Evolutionary conservation across 306 rosid genomes (phyloP).

Genomic region (Acacia confusa): DNA sequence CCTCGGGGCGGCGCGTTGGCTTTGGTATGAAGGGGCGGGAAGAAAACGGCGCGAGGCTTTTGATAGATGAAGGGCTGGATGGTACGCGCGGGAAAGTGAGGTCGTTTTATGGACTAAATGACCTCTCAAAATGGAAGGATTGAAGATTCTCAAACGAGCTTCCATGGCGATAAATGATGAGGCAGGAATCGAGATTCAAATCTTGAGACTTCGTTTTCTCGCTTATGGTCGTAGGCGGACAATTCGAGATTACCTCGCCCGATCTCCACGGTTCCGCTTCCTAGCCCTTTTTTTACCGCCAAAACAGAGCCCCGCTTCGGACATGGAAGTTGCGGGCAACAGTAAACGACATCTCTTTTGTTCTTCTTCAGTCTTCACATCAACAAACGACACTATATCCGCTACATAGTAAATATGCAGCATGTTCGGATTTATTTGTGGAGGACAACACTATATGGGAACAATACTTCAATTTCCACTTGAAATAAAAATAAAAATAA

Average conservation of each 20-base stretch:
- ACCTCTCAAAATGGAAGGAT: constrained; percentile 45
- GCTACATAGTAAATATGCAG: too few species aligned
- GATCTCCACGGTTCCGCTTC: background rate
- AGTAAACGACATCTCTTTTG: too few species aligned
- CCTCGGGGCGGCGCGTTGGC: background rate
- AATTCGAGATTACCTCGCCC: background rate
- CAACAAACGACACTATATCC: too few species aligned
- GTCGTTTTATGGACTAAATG: constrained; percentile 42
- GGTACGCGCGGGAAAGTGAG: background rate
- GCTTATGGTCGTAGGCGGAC: background rate
- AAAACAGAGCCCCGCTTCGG: background rate
- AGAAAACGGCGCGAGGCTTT: constrained; percentile 6
- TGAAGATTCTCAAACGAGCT: constrained; percentile 43
- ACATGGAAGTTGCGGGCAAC: background rate
- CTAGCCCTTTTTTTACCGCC: background rate
- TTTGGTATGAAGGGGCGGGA: constrained; percentile 11
- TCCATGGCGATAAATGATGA: constrained; percentile 49
- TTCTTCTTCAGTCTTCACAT: too few species aligned
- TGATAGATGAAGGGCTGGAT: constrained; percentile 18
- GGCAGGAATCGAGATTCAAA: background rate
- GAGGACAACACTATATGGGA: too few species aligned
- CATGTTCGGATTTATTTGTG: too few species aligned
- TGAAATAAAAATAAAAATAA: too few species aligned
- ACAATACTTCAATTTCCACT: too few species aligned
- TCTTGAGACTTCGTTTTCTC: background rate